Base-by-base conservation (phyloP, 768 basidiomycete species). In the Mycena galopus region DNA sequence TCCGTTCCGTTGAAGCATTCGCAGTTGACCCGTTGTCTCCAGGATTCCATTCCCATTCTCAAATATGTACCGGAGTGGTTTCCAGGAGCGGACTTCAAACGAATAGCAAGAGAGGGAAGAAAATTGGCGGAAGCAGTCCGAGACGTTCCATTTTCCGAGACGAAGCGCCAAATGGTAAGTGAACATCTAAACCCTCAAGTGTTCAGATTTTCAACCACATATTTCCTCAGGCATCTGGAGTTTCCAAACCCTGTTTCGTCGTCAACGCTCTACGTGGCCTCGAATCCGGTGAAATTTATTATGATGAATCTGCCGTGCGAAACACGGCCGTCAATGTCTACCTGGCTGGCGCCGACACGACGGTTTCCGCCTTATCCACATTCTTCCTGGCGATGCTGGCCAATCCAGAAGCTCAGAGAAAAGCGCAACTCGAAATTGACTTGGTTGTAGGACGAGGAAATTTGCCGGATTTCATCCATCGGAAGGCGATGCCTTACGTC, bases 21-120 rank as follows among this genome's bases (percentile, higher is more conserved):
- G 39, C 12, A 5, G 12, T 16, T n/a, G 8, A n/a, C n/a, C n/a
- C n/a, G n/a, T n/a, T 39, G 39, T 7, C 19, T 14, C 14, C 39
- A 39, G 39, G 39, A 39, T 16, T 39, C 39, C 21, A 47, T 47
- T 47, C 44, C 44, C 4, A 10, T 47, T 10, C 44, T 47, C 2
- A 47, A 21, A 47, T n/a, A 47, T 47, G 21, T 47, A 5, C 44
- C 44, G 16, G 17, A 2, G 17, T 47, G 44, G 44, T 21, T 47
- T 21, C 44, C 44, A 5, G 44, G 44, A 0, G 84, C 86, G 4
- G 12, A 16, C 3, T 39, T 39, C 39, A 39, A 39, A 39, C 14
- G 39, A 3, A 19, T 19, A 2, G 44, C 44, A 4, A 10, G 19
- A 5, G 44, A 47, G 19, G 17, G 11, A 21, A 21, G 21, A 4